A percentile compares a stretch with the other conserved stretches of the same genome.
phyloP scores from a whole-genome alignment of 148 eudicot species.

The Bassia scoparia region DNA sequence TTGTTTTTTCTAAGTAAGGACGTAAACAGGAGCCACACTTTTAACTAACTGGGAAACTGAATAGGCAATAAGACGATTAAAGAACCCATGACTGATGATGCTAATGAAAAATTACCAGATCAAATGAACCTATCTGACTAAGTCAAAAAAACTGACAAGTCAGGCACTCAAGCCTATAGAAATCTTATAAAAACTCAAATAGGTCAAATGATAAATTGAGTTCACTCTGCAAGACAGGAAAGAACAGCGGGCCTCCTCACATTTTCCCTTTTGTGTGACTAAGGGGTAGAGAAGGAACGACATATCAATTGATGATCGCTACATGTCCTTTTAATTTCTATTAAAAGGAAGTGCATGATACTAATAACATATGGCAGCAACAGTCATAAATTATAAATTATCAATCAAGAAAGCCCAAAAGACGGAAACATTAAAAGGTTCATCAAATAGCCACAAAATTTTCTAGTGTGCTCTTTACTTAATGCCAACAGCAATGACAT shows the following conservation, averaged over 20 bases:
- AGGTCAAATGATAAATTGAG: background rate
- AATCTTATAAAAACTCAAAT: background rate
- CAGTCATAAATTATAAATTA: background rate
- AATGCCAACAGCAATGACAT: background rate
- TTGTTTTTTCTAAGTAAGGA: too few relatives aligned
- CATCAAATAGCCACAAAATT: background rate
- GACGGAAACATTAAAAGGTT: background rate
- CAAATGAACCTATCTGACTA: too few relatives aligned
- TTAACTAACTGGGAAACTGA: too few relatives aligned
- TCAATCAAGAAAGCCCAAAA: too few relatives aligned
- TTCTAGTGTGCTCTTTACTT: background rate
- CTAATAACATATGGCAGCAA: background rate
- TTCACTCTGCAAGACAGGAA: background rate
- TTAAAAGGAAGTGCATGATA: background rate
- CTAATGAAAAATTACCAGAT: too few relatives aligned
- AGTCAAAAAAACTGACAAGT: too few relatives aligned
- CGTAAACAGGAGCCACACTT: too few relatives aligned
- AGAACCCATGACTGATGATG: too few relatives aligned
- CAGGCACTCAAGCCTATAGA: background rate
- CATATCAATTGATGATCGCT: background rate
- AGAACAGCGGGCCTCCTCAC: background rate
- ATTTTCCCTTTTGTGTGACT: background rate
- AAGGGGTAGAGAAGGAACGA: background rate
- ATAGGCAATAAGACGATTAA: too few relatives aligned
- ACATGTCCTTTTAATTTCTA: background rate